Evolutionary conservation across 2,329 filamentous ascomycete genomes (phyloP), one percentile per base, ranked within the genome.

Genomic region (Alternaria consortialis): DNA sequence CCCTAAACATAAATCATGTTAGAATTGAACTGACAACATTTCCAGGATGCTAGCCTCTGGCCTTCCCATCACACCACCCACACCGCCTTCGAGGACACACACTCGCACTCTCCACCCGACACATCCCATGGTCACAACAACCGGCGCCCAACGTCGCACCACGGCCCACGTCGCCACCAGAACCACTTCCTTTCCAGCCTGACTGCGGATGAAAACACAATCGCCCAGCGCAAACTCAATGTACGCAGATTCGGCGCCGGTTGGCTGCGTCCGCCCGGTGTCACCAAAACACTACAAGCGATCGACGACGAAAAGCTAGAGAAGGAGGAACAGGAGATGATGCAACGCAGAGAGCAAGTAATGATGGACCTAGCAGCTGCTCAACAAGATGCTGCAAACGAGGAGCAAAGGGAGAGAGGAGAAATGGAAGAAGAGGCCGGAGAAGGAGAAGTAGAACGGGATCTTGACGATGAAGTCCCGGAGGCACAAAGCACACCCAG

Each of bases 261-360:
- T 44, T 99, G 95, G 95, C 89, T 99, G 57, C 91, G 91, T 60
- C 95, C 95, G 0, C 93, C 93, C 0, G 95, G 94, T 7, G 86
- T 97, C 56, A 79, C 88, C 58, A 99, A 98, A 84, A 97, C 94
- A 1, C 87, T 97, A 61, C 90, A 96, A 75, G 93, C 96, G 64
- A 87, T 93, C 80, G 90, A 91, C 42, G 95, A 99, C 80, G 95
- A 99, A 81, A 88, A 90, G 67, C 87, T 91, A 11, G 95, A 99
- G 82, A 87, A 91, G 56, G 90, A 94, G 75, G 95, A 99, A 79
- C 91, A 94, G 62, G 87, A 91, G 64, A 89, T 91, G 73, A 87
- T 91, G 2, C 81, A 92, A 77, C 84, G 90, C 23, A 84, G 91
- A 31, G 91, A 94, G 76, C 86, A 88, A 70, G 80, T 90, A 5